Evolutionary conservation across 1,284 basidiomycete genomes (phyloP).

Genomic region (Ceratobasidium sp.): DNA sequence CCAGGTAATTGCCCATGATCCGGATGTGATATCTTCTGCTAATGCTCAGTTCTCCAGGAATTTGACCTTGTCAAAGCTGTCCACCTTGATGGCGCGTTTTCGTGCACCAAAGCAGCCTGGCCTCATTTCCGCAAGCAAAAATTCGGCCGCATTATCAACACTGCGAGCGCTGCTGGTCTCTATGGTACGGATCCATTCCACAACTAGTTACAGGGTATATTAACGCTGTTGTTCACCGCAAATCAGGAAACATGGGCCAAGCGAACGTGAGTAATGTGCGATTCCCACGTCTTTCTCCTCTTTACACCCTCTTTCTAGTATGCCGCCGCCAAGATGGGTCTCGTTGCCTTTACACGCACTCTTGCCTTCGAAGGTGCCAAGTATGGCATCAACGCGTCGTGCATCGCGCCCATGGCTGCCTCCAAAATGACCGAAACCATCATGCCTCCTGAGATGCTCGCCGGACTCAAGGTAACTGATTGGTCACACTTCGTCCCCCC

Average conservation of each 20-base stretch:
- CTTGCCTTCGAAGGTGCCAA: conserved; percentile 91
- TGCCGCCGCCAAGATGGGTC: conserved; percentile 89
- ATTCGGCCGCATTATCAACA: conserved; percentile 93
- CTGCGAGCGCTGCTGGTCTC: conserved; percentile 87
- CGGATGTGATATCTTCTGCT: background rate
- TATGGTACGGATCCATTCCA: conserved; percentile 66
- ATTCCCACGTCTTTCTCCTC: conserved; percentile 56
- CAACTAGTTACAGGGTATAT: background rate
- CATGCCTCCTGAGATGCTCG: conserved; percentile 97
- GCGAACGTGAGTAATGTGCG: conserved; percentile 65
- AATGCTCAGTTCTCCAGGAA: conserved; percentile 58
- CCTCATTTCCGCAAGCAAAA: conserved; percentile 95
- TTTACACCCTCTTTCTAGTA: conserved; percentile 56
- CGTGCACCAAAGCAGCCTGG: conserved; percentile 98
- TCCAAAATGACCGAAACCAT: conserved; percentile 94
- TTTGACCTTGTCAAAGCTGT: conserved; percentile 90
- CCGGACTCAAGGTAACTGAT: conserved; percentile 76
- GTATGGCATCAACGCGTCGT: conserved; percentile 90
- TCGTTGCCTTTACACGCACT: conserved; percentile 91
- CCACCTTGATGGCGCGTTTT: conserved; percentile 93
- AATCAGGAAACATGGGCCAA: conserved; percentile 93
- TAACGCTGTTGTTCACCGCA: conserved; percentile 51
- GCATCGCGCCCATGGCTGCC: conserved; percentile 92
- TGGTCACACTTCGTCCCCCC: background rate
- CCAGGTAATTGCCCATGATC: conserved; percentile 56